Evolutionary conservation across 2,329 filamentous ascomycete species (phyloP), one percentile per base, ranked within the genome.

Genomic region (Aaosphaeria pasadenensis): DNA sequence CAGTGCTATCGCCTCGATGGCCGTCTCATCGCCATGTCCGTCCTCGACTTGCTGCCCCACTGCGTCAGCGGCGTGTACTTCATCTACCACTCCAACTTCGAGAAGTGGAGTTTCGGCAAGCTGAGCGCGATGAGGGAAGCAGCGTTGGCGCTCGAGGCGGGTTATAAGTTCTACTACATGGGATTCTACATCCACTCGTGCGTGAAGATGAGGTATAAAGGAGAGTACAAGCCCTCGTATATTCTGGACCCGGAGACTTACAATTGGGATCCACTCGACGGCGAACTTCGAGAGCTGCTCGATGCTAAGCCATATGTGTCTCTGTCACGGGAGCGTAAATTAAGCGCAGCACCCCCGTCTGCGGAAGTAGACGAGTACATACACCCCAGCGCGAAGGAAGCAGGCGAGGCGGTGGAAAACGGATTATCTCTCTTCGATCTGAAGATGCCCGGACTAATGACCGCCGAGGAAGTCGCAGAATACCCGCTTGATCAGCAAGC

Each of bases 131-230:
- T 92, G 52, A 75, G 85, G 52, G 89, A 94, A 68, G 87, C 89
- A 51, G 76, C 83, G 0, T 67, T 94, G 30, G 86, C 88, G 0
- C 71, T 78, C 3, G 88, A 92, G 60, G 76, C 75, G 5, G 85
- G 82, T 0, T 91, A 91, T 58, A 73, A 79, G 39, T 90, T 83
- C 76, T 94, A 89, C 80, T 94, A 92, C 70, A 86, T 86, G 83
- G 83, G 89, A 5, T 92, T 84, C 68, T 94, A 92, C 60, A 92
- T 94, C 50, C 88, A 91, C 66, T 83, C 74, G 46, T 92, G 88
- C 60, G 77, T 81, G 45, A 94, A 94, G 74, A 92, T 94, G 89
- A 78, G 79, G 57, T 94, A 94, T 74, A 94, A 94, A 74, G 86
- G 85, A 49, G 86, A 91, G 62, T 94, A 88, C 65, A 76, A 78